Evolutionary conservation across 2,329 filamentous ascomycete genomes (phyloP), one percentile per base, ranked within the genome.

Genomic region (Scleromitrula shiraiana): DNA sequence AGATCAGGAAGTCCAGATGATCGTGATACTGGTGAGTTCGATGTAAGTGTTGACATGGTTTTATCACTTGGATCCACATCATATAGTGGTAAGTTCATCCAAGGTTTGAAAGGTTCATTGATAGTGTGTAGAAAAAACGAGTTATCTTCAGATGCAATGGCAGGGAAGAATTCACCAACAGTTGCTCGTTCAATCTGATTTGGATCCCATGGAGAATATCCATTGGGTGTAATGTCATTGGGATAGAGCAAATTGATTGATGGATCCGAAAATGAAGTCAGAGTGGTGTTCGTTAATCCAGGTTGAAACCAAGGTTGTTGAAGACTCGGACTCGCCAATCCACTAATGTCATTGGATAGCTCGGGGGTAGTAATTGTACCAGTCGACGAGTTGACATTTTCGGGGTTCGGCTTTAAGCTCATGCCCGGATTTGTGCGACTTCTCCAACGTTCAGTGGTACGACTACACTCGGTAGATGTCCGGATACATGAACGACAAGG

Each of bases 401-500:
- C 17, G 7, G 29, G 15, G 29, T 14, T n/a, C 4, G 15, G 12
- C 7, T 10, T 6, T 10, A 32, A 10, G 15, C 15, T 32, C 7
- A n/a, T n/a, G 29, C 8, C 15, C 29, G 6, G 8, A 9, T 27
- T 29, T 12, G 2, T 20, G 22, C 42, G 42, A 7, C 3, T 22
- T 22, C 15, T 27, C 42, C 33, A 17, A 23, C 10, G 9, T 15
- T 37, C 23, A 45, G 14, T 22, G 9, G 20, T 14, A n/a, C 42
- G 33, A 12, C 42, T 67, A 50, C 70, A 72, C 17, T 54, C 55
- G 10, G 69, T 62, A 4, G 62, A 63, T 43, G 66, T 62, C 51
- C 68, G 70, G 4, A 56, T 53, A 32, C 70, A 72, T 4, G 68
- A 64, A 1, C 65, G 62, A 39, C 70, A 72, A 20, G 60, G 62